Evolutionary conservation across 208 protist genomes (phyloP), one percentile per base, ranked within the genome.

Genomic region (Leishmania arabica): DNA sequence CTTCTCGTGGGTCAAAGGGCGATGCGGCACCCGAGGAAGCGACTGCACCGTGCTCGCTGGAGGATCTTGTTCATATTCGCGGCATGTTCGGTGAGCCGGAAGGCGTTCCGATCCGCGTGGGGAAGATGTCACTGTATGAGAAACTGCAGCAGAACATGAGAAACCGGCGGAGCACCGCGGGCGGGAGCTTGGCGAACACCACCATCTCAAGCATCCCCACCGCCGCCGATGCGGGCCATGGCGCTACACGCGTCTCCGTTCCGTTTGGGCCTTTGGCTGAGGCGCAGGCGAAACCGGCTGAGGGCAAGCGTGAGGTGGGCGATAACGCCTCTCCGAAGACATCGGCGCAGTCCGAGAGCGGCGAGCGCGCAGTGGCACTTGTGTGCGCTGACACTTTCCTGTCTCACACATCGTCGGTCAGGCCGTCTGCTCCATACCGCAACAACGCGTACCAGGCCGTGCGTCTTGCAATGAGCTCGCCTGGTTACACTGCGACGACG

Each of bases 361-460:
- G 76, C 21, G 49, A 71, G 31, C 13, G 65, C 34, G 71, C 51
- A 9, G 49, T 53, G 62, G 40, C 27, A 37, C 34, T 24, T 40
- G 19, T 19, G 27, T 31, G 65, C 53, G 31, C 15, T 51, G 34
- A 54, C 84, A 3, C 49, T 77, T 17, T 42, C 73, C 69, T 75
- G 15, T 81, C 54, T 15, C 8, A 31, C 45, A 64, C 53, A 62
- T 49, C 68, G 74, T 73, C 31, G 15, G 5, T 7, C 49, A 27
- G 4, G 17, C 27, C 58, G 6, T 1, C 56, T 13, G 75, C 56
- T 24, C 80, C 90, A 3, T 88, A 91, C 77, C 90, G 92, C 81
- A 96, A 75, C 77, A 92, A 92, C 82, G 89, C 88, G 3, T 96
- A 96, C 80, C 92, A 96, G 80, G 87, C 88, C 7, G 86, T 94